Base-by-base conservation (phyloP, 345 rosid species). In the Hevea brasiliensis region DNA sequence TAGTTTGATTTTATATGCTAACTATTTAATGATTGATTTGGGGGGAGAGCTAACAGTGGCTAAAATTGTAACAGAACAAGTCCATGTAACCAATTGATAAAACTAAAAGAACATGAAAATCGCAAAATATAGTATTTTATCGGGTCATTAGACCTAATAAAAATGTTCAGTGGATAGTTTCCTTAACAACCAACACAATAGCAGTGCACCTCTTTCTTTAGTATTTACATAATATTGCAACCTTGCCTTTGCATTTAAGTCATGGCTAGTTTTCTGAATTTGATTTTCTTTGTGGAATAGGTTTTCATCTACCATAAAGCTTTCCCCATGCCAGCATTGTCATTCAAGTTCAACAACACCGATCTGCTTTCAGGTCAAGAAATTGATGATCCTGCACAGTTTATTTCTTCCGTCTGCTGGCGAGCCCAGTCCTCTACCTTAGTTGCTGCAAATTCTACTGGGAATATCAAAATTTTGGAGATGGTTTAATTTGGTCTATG, bases 271-370 rank as follows among this genome's bases (percentile, higher is more conserved):
- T 62, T 56, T 40, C 64, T 61, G 67, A 53, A 23, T 67, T 10
- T 32, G 65, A 70, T 32, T 8, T 44, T 35, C 11, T 50, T 11
- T 3, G 68, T 57, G 75, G 68, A 53, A 61, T 81, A 95, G 99
- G 99, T 92, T 58, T 88, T 84, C 68, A 80, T 95, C 71, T 92
- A 92, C 85, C 99, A 95, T 80, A 95, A 92, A 82, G 96, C 99
- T 61, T 92, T 95, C 77, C 96, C 99, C 2, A 92, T 95, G 99
- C 99, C 98, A 0, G 98, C 89, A 32, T 70, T 95, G 72, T 85
- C 96, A 7, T 87, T 76, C 87, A 95, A 87, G 88, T 92, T 90
- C 74, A 87, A 71, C 85, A 78, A 73, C 77, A 74, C 72, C 5
- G 94, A 92, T 72, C 79, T 85, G 4, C 72, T 79, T 45, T 87